Base-by-base conservation (phyloP, 2,329 filamentous ascomycete species). In the Botrytis elliptica region DNA sequence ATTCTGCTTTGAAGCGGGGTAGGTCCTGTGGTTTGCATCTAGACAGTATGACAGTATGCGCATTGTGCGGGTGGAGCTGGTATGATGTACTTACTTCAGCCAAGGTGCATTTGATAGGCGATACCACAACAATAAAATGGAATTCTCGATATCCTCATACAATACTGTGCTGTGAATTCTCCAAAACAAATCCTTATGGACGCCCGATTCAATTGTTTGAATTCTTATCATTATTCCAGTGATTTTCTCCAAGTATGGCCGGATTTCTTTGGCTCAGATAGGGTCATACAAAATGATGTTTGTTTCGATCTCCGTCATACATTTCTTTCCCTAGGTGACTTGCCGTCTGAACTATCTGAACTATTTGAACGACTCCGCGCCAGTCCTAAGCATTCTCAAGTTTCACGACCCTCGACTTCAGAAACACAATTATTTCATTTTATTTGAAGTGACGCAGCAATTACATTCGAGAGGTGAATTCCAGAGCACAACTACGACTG, bases 1-100 rank as follows among this genome's bases (percentile, higher is more conserved):
- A 25, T 62, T 62, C 12, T 62, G 22, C 59, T 38, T n/a, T 63
- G 60, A 18, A 57, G 60, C 60, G 60, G 60, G 60, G 60, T 62
- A 62, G n/a, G n/a, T 57, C 29, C 3, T 29, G 16, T n/a, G 4
- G 36, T 62, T 62, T 38, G 36, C 7, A 25, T 60, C 33, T 22
- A 5, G 57, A 60, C 29, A 38, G 33, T 29, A 18, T 29, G 25
- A 29, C 12, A 52, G 52, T 9, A 57, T 57, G 52, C n/a, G 52
- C 52, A 57, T 57, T 59, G 57, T 59, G 57, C 22, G 36, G 59
- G 59, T 62, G 59, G 59, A 63, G 60, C 36, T n/a, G 38, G 36
- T 63, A 25, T 63, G 60, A 63, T 63, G 52, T 57, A 57, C 52
- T 29, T 55, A 29, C 52, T 33, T 29, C 25, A 63, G 60, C 36